Conservation (phyloP, 768 basidiomycete species). For the Amylocystis lapponica region DNA sequence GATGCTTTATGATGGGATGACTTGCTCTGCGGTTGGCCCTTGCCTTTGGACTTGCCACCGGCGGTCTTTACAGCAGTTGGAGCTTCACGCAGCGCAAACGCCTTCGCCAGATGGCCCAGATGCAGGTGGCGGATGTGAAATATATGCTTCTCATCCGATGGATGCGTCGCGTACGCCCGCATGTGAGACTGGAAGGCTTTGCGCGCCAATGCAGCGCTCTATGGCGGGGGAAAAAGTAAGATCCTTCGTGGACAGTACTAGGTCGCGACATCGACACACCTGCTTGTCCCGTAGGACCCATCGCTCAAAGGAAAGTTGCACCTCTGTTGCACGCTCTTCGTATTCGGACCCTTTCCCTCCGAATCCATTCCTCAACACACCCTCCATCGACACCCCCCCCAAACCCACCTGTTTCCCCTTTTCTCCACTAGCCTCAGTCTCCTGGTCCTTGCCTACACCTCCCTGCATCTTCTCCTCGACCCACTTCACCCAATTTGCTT, state of each 20-base stretch:
- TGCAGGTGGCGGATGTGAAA: slow-evolving; percentile 95
- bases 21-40: slow-evolving; percentile 2
- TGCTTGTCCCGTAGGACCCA: slow-evolving; percentile 78
- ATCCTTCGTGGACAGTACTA: no score
- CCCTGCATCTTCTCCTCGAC: slow-evolving; percentile 77
- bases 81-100: slow-evolving; percentile 86
- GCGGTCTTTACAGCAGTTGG: slow-evolving; percentile 39
- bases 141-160: slow-evolving; percentile 89
- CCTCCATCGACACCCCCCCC: slow-evolving; percentile 58
- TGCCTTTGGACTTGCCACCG: slow-evolving; percentile 11
- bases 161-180: slow-evolving; percentile 96
- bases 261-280: slow-evolving; percentile 44
- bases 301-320: slow-evolving; percentile 89
- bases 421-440: slow-evolving; percentile 9
- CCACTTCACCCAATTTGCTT: slow-evolving; percentile 88
- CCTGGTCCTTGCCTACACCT: slow-evolving; percentile 23
- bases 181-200: slow-evolving; percentile 89
- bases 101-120: slow-evolving; percentile 89
- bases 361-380: slow-evolving; percentile 73
- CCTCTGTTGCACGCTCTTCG: slow-evolving; percentile 89
- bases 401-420: slow-evolving; percentile 43
- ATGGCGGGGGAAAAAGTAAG: no score
- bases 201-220: slow-evolving; percentile 78
- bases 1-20: background rate
- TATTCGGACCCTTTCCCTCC: slow-evolving; percentile 78